phyloP scores from a whole-genome alignment of 257 asterid genomes.

The Solanum verrucosum region DNA sequence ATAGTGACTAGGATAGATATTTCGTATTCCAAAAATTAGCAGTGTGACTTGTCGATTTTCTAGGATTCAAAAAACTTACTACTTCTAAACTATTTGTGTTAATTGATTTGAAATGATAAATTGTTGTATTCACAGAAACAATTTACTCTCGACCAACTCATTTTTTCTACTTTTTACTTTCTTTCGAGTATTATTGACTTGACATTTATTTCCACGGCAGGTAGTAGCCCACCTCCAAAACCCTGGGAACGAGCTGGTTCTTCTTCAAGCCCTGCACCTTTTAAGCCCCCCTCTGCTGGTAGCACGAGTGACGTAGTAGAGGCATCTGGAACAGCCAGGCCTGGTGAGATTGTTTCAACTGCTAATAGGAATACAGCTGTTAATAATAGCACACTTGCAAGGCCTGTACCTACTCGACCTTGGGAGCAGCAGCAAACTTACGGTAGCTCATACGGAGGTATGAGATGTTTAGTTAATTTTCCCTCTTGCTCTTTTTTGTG shows the following conservation, averaged over 20 bases:
- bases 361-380: slow-evolving; percentile 36
- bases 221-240: slow-evolving; percentile 58
- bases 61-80: too few relatives aligned
- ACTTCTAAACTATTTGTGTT: too few relatives aligned
- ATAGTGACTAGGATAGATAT: too few relatives aligned
- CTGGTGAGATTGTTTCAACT: slow-evolving; percentile 76
- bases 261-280: slow-evolving; percentile 74
- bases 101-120: too few relatives aligned
- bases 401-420: slow-evolving; percentile 90
- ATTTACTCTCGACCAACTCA: neutral
- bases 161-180: neutral
- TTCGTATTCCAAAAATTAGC: too few relatives aligned
- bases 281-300: slow-evolving; percentile 79
- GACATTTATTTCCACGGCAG: slow-evolving; percentile 17
- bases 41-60: too few relatives aligned
- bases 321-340: slow-evolving; percentile 89
- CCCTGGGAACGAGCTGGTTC: slow-evolving; percentile 96
- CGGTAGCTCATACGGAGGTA: slow-evolving; percentile 72
- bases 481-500: neutral
- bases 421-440: slow-evolving; percentile 78
- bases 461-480: neutral
- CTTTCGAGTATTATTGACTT: neutral
- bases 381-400: slow-evolving; percentile 42
- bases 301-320: slow-evolving; percentile 84
- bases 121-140: neutral